Base-by-base conservation (phyloP, 1,139 yeast species). In the Petasospora fabianii region DNA sequence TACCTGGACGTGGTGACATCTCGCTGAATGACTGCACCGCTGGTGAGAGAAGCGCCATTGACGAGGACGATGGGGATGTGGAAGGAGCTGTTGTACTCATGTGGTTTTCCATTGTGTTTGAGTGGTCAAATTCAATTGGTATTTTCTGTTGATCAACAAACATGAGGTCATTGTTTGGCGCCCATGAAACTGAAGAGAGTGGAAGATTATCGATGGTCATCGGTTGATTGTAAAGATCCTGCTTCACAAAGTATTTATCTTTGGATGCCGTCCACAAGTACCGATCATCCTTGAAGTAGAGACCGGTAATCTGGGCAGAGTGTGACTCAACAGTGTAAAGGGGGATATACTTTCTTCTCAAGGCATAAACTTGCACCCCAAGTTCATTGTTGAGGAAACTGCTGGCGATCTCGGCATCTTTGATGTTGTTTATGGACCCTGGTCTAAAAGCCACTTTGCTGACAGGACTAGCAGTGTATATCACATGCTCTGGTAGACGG, bases 351-450 rank as follows among this genome's bases (percentile, higher is more conserved):
- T 81, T 85, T 44, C 97, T 67, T 32, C 73, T 71, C 35, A 90
- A 66, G 37, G 81, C 80, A 75, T 87, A 92, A 3, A 87, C 71
- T 30, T 84, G 78, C 6, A 87, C 72, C 15, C 80, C 73, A 10
- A 86, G 75, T 54, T 86, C 96, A 51, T 84, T 90, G 42, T 82
- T 83, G 50, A 85, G 66, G 43, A 82, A 84, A 58, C 84, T 82
- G 36, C 85, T 75, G 0, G 95, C 96, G 51, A 88, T 70, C 49
- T 84, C 81, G 22, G 87, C 78, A 48, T 64, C 60, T 17, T 55
- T 43, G 14, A 64, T 55, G 32, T 54, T 57, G 11, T 50, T 36
- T 77, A 49, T 60, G 32, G 40, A 49, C 15, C 49, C 46, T 9
- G 68, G 71, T 41, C 63, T 56, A 41, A 65, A 64, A 42, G 86